Percentiles rank a stretch among this genome's conserved stretches.
These are phyloP conservation scores for Heliosperma pusillum DNA, from an alignment of 148 eudicot genomes.

Conservation along the genomic window DNA sequence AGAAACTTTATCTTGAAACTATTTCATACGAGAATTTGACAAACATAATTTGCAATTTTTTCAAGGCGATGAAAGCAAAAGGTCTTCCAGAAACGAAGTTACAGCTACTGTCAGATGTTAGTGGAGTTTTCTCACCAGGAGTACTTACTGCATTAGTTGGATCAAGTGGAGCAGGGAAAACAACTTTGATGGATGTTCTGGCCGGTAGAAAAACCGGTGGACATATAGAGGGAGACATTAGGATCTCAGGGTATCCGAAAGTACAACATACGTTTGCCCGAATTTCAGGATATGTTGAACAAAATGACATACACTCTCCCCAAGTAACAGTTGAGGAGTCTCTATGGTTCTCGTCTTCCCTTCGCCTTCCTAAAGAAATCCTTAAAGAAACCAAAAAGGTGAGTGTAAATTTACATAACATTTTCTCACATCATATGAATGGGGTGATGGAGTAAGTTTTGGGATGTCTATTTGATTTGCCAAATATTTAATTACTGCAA, in stretches of 20 bases:
- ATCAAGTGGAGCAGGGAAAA: conserved; percentile 95
- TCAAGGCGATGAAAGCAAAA: conserved; percentile 66
- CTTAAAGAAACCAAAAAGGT: conserved; percentile 49
- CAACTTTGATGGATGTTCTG: conserved; percentile 93
- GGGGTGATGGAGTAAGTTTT: neutral
- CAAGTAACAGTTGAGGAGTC: conserved; percentile 88
- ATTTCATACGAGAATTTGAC: neutral
- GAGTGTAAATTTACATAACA: conserved; percentile 15
- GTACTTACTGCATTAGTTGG: conserved; percentile 89
- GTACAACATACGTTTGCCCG: conserved; percentile 79
- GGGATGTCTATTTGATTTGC: neutral
- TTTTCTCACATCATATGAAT: neutral
- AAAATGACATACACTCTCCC: conserved; percentile 90
- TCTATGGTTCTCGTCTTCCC: conserved; percentile 68
- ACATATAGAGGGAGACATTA: conserved; percentile 80
- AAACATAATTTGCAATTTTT: neutral
- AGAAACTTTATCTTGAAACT: neutral
- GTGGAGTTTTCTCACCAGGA: conserved; percentile 89
- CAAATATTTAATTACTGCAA: conserved; percentile 11
- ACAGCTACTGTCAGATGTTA: conserved; percentile 71
- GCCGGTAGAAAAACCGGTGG: conserved; percentile 97
- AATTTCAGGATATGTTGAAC: conserved; percentile 85
- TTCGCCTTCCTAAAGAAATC: conserved; percentile 70
- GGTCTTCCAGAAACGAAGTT: conserved; percentile 63
- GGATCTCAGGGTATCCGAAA: conserved; percentile 78